A percentile compares a stretch with the other conserved stretches of the same genome.
phyloP scores from a whole-genome alignment of 345 rosid species.

The Salix arbutifolia region DNA sequence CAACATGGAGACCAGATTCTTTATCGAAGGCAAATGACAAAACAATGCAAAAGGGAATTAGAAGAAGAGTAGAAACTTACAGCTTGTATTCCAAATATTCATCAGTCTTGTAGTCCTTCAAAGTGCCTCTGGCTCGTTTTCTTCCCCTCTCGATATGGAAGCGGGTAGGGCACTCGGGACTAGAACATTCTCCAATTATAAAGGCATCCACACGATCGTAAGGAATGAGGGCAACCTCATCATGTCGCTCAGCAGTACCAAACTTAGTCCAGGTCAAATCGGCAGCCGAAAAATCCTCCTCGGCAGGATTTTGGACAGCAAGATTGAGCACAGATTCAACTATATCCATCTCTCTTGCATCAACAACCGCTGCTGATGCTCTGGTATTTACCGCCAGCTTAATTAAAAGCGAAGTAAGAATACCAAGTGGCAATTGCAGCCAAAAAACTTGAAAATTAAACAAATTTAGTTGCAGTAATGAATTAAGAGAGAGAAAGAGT shows the following conservation, averaged over 20 bases:
- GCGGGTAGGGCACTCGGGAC: conserved; percentile 67
- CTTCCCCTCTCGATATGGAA: conserved; percentile 91
- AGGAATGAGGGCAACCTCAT: conserved; percentile 75
- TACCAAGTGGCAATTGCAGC: too few relatives aligned
- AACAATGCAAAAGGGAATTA: neutral
- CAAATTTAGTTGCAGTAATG: too few relatives aligned
- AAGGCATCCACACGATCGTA: conserved; percentile 61
- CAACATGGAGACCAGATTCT: neutral
- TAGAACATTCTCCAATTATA: conserved; percentile 84
- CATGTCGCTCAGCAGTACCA: conserved; percentile 71
- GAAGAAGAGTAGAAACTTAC: conserved; percentile 37
- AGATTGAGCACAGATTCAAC: conserved; percentile 50
- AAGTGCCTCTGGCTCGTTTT: conserved; percentile 57
- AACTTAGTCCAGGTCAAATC: conserved; percentile 79
- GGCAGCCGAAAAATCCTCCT: conserved; percentile 67
- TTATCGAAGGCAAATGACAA: neutral
- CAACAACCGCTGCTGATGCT: too few relatives aligned
- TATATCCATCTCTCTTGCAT: conserved; percentile 28
- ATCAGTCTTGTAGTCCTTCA: conserved; percentile 68
- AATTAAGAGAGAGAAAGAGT: too few relatives aligned
- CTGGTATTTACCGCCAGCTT: too few relatives aligned
- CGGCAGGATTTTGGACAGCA: conserved; percentile 63
- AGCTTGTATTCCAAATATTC: conserved; percentile 76
- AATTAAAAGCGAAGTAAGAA: too few relatives aligned
- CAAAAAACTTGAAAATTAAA: too few relatives aligned